Evolutionary conservation across 805 yeast species (phyloP).

Genomic region (Saitoella complicata): DNA sequence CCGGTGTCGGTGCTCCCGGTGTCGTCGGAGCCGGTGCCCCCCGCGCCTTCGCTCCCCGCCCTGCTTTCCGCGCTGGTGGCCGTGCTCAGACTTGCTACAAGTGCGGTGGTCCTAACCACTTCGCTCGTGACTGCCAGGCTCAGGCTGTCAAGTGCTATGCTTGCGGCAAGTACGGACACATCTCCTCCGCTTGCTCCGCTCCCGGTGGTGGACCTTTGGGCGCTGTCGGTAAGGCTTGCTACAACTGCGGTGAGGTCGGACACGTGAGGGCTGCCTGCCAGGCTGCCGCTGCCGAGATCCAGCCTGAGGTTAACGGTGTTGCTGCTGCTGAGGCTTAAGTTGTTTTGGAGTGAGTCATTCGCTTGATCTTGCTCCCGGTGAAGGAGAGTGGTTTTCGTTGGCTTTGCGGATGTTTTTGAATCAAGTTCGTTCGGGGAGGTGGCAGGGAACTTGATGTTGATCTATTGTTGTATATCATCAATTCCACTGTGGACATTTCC

Average conservation of each 20-base stretch:
- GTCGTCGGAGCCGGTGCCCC: constrained; percentile 7
- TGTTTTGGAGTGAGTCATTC: no score
- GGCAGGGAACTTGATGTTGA: no score
- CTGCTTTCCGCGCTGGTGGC: constrained; percentile 4
- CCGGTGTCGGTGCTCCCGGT: constrained; percentile 9
- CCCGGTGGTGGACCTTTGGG: constrained; percentile 15
- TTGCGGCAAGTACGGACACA: constrained; percentile 77
- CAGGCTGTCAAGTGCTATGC: constrained; percentile 65
- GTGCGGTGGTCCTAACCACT: constrained; percentile 76
- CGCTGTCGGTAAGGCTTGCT: constrained; percentile 37
- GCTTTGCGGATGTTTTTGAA: no score
- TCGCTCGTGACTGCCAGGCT: constrained; percentile 76
- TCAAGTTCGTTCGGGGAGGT: no score
- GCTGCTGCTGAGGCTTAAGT: no score
- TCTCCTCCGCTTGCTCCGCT: constrained; percentile 28
- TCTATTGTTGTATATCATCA: no score
- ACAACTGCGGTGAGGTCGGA: constrained; percentile 57
- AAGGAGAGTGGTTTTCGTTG: no score
- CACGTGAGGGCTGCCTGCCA: constrained; percentile 70
- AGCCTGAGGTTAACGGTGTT: no score
- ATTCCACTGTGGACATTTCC: no score
- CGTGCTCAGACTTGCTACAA: constrained; percentile 52
- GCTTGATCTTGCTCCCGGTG: no score
- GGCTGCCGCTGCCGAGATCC: neutral
- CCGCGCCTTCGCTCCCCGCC: neutral